Conservation (phyloP, 1,284 basidiomycete species). For the Sphaerobolus stellatus region DNA sequence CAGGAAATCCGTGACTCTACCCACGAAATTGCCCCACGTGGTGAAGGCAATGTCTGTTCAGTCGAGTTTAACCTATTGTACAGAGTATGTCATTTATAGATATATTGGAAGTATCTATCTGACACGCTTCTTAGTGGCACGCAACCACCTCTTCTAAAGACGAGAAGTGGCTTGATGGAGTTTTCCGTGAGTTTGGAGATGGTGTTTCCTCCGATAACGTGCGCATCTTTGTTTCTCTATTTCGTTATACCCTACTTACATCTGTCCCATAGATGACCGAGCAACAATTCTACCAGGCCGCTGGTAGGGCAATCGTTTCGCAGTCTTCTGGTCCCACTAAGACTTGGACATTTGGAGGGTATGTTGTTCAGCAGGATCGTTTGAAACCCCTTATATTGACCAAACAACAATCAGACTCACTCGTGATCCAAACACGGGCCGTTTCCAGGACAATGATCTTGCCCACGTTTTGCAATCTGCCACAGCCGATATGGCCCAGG, state of each 20-base stretch:
- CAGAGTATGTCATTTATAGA: conserved; percentile 21
- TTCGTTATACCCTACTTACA: too few species aligned
- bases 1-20: conserved; percentile 13
- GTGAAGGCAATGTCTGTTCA: conserved; percentile 48
- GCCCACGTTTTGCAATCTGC: conserved; percentile 43
- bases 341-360: conserved; percentile 5
- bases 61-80: conserved; percentile 58
- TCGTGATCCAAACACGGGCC: conserved; percentile 14
- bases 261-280: neutral
- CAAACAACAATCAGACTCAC: neutral
- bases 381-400: neutral
- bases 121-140: conserved; percentile 51
- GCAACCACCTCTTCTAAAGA: conserved; percentile 69
- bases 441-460: conserved; percentile 45
- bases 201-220: too few species aligned
- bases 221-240: too few species aligned
- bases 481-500: conserved; percentile 43
- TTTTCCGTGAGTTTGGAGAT: too few species aligned
- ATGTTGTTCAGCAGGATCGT: neutral
- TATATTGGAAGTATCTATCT: neutral
- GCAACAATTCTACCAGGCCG: conserved; percentile 2
- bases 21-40: conserved; percentile 30
- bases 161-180: conserved; percentile 65
- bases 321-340: conserved; percentile 2
- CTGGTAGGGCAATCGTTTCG: conserved; percentile 4